Percentiles rank a stretch among this genome's conserved stretches.
These are phyloP conservation scores for Leccinellum albellum DNA, from an alignment of 768 basidiomycete species.

Conservation along the genomic window DNA sequence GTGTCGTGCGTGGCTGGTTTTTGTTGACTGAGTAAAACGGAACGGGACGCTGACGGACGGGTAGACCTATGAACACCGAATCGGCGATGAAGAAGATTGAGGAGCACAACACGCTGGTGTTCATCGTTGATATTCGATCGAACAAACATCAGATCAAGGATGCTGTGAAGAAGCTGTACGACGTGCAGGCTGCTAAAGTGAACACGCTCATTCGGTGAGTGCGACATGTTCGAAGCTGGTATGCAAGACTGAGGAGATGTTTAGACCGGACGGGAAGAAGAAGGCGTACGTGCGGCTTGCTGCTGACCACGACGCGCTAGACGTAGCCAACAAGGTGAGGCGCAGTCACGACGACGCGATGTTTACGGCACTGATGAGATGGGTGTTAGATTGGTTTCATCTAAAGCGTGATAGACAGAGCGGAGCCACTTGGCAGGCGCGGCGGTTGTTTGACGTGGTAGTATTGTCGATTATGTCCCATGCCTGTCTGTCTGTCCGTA, in stretches of 20 bases:
- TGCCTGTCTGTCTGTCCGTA: not conserved
- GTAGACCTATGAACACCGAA: slow-evolving; percentile 88
- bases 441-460: not conserved
- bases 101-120: slow-evolving; percentile 98
- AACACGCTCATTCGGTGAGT: slow-evolving; percentile 96
- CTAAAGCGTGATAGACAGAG: slow-evolving; percentile 30
- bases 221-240: not conserved
- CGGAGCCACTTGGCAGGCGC: not conserved
- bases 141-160: slow-evolving; percentile 99
- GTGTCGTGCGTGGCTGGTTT: slow-evolving; percentile 59
- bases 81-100: slow-evolving; percentile 99
- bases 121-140: slow-evolving; percentile 90
- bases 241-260: not conserved
- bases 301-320: slow-evolving; percentile 92
- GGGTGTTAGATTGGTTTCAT: slow-evolving; percentile 86
- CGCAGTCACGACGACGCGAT: not conserved
- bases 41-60: not conserved
- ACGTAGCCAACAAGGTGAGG: slow-evolving; percentile 93
- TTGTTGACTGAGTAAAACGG: not conserved
- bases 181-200: slow-evolving; percentile 92
- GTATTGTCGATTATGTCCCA: not conserved
- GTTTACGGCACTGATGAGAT: not conserved
- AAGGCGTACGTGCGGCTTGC: slow-evolving; percentile 98
- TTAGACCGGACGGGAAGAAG: slow-evolving; percentile 95
- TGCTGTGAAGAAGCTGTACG: slow-evolving; percentile 98